Base-by-base conservation (phyloP, 2,329 filamentous ascomycete species). In the Rutstroemia sp. region DNA sequence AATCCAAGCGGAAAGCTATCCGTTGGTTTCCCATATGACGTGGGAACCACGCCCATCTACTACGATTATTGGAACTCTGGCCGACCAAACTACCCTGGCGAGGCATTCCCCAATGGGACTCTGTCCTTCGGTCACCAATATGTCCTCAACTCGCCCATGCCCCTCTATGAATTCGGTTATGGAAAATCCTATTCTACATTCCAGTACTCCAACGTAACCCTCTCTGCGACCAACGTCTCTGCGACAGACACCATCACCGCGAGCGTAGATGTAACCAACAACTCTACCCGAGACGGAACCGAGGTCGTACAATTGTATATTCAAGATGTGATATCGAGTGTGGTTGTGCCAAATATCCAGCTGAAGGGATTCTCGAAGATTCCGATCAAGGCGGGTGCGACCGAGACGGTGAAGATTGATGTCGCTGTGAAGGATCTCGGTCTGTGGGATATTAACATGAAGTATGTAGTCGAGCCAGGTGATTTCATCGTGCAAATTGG, bases 81-180 rank as follows among this genome's bases (percentile, higher is more conserved):
- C 0, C 95, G 94, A 71, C 92, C 88, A 0, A 86, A 94, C 45
- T 85, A 84, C 66, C 75, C 77, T 0, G 77, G 87, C 4, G 75
- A 79, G 14, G 88, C 92, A 67, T 92, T 92, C 63, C 88, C 90
- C 0, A 81, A 84, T 0, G 82, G 80, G 4, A 86, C 80, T 0
- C 73, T 96, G 0, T 88, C 89, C 65, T 84, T 95, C 62, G 92
- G 96, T 72, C 95, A 96, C 72, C 85, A 90, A 25, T 82, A 92
- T 71, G 91, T 96, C 61, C 89, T 96, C 74, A 88, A 86, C 55
- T 75, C 79, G 56, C 86, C 92, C 57, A 74, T 77, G 4, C 91
- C 92, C 0, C 84, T 89, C 1, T 96, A 87, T 67, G 88, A 90
- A 52, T 96, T 96, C 64, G 92, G 92, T 0, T 91, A 85, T 57